Evolutionary conservation across 371 early-diverging fungal species (phyloP), one percentile per base, ranked within the genome.

Genomic region (Mortierella sp.): DNA sequence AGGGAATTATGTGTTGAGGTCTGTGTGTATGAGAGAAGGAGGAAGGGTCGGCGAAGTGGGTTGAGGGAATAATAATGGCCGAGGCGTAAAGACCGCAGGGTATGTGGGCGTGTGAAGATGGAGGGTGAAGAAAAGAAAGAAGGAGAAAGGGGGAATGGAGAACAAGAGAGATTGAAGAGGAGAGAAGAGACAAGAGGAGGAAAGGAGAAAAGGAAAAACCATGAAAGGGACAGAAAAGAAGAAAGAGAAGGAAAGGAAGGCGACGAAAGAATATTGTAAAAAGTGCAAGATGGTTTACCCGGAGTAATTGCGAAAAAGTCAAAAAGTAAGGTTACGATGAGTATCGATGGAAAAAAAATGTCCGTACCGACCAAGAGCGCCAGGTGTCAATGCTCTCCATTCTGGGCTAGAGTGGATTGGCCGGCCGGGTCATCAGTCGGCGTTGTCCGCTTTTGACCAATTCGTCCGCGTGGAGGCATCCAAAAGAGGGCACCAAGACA

Each of bases 191-290:
- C 26, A 54, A 48, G 61, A 50, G 57, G 40, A 37, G 26, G 5
- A 53, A 72, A 48, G 74, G 6, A 19, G 43, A 34, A 50, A 67
- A 50, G 67, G 46, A 46, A 43, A 26, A 28, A 10, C 61, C 31
- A 31, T 16, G 46, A 34, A 46, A 73, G 73, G 43, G 70, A 73
- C 57, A 59, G 74, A 55, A 70, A 76, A 34, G 57, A 74, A 54
- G 54, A 71, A 71, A 48, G 19, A 53, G 43, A 34, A 50, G 11
- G 55, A 50, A 54, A 54, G 8, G n/a, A 54, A 24, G 4, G 13
- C 10, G 26, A 13, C 13, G 26, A 11, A 55, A 24, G 21, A 24
- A 24, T 21, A 53, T 5, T 6, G 24, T 5, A 26, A 24, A n/a
- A 10, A 59, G 43, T 40, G 43, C 13, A 59, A 28, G 5, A 59